Conservation (phyloP, 1,284 basidiomycete species). For the Hymenochaete sp. region DNA sequence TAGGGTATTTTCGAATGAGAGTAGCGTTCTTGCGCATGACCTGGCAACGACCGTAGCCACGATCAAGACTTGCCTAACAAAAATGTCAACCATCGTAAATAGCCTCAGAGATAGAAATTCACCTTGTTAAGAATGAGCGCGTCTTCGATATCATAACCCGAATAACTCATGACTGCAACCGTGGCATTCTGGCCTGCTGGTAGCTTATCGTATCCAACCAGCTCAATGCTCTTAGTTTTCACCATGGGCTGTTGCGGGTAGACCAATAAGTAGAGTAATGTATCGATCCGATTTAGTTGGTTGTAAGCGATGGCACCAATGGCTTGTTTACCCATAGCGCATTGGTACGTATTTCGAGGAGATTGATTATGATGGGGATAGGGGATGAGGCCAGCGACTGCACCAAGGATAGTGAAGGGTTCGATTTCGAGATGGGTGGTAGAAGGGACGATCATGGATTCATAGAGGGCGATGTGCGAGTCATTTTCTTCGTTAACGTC, state of each 20-base stretch:
- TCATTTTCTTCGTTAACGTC: constrained; percentile 99
- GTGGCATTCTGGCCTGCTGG: constrained; percentile 99
- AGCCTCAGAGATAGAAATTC: constrained; percentile 16
- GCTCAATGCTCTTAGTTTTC: constrained; percentile 96
- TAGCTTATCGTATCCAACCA: constrained; percentile 93
- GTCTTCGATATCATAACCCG: constrained; percentile 99
- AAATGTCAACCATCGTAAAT: constrained; percentile 17
- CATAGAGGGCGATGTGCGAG: constrained; percentile 93
- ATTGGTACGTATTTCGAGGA: constrained; percentile 98
- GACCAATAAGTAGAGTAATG: constrained; percentile 96
- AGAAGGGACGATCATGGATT: constrained; percentile 70
- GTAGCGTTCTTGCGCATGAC: constrained; percentile 95
- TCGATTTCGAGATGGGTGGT: constrained; percentile 99
- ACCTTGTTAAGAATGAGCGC: constrained; percentile 95
- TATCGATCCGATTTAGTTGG: constrained; percentile 96
- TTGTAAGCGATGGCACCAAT: constrained; percentile 99
- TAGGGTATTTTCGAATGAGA: constrained; percentile 92
- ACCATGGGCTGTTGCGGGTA: constrained; percentile 99
- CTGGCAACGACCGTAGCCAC: constrained; percentile 96
- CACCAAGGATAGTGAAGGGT: constrained; percentile 95
- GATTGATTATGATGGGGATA: constrained; percentile 99
- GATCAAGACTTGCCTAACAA: constrained; percentile 79
- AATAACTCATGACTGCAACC: constrained; percentile 98
- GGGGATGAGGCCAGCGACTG: constrained; percentile 96
- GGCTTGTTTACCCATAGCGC: constrained; percentile 99